phyloP scores from a whole-genome alignment of 345 rosid species.

The Trapa incisa region DNA sequence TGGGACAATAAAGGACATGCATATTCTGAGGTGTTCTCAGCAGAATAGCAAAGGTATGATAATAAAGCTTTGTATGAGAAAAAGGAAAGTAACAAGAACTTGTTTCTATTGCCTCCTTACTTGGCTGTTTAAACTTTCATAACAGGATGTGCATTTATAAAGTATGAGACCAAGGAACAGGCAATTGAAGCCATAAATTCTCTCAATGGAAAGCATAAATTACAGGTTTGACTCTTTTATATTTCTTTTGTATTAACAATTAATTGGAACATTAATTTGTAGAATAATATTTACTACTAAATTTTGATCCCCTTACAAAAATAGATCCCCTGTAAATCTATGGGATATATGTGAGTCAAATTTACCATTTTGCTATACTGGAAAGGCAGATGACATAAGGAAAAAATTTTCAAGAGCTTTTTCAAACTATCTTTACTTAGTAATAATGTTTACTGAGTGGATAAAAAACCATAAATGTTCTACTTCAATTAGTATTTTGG shows the following conservation, averaged over 20 bases:
- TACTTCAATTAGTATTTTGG: too few relatives aligned
- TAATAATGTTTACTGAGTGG: too few relatives aligned
- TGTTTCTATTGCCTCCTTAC: conserved; percentile 8
- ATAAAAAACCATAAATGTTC: too few relatives aligned
- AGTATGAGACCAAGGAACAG: conserved; percentile 93
- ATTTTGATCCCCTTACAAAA: neutral
- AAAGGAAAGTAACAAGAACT: conserved; percentile 1
- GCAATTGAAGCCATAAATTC: conserved; percentile 82
- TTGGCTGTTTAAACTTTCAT: conserved; percentile 4
- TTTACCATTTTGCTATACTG: neutral
- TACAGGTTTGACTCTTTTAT: conserved; percentile 57
- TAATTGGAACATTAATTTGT: neutral
- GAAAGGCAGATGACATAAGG: neutral
- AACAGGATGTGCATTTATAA: conserved; percentile 90
- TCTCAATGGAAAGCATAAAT: conserved; percentile 77
- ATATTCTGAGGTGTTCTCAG: conserved; percentile 88
- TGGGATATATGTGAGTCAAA: neutral
- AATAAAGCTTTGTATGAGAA: conserved; percentile 1
- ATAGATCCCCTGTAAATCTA: neutral
- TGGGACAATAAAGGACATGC: conserved; percentile 76
- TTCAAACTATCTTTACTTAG: neutral
- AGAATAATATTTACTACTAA: neutral
- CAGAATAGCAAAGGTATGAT: conserved; percentile 82
- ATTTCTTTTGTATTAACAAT: neutral
- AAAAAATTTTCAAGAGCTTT: neutral